Conservation (phyloP, 192 early-diverging fungal genomes). For the Linnemannia schmuckeri region DNA sequence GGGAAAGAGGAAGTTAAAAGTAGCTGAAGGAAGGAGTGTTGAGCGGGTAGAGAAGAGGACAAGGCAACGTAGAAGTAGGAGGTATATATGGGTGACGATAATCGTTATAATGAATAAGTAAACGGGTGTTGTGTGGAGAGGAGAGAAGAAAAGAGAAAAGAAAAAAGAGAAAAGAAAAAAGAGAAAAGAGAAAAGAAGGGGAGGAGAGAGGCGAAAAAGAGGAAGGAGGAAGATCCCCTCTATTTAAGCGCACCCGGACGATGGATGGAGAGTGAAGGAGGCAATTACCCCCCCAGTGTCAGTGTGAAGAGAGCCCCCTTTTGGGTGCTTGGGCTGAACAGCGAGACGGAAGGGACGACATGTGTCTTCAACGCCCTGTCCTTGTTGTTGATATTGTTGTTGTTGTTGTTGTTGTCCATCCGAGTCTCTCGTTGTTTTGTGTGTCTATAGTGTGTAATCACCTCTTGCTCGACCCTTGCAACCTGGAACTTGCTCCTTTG, state of each 20-base stretch:
- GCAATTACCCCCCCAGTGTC: no score
- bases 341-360: no score
- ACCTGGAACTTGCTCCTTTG: not conserved
- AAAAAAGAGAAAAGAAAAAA: not conserved
- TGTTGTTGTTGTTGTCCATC: no score
- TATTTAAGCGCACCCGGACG: not conserved
- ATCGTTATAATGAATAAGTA: not conserved
- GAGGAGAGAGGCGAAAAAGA: not conserved
- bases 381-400: no score
- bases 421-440: no score
- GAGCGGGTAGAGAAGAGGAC: not conserved
- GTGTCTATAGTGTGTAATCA: no score
- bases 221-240: not conserved
- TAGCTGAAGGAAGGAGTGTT: not conserved
- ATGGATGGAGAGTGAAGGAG: no score
- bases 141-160: not conserved
- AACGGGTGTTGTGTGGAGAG: not conserved
- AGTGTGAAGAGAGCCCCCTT: no score
- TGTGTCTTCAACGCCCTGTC: no score
- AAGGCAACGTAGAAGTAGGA: not conserved
- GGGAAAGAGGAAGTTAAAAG: not conserved
- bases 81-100: not conserved
- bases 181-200: not conserved
- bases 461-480: no score
- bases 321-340: no score